phyloP scores from a whole-genome alignment of 1,284 basidiomycete genomes.

The Xanthoconium separans region DNA sequence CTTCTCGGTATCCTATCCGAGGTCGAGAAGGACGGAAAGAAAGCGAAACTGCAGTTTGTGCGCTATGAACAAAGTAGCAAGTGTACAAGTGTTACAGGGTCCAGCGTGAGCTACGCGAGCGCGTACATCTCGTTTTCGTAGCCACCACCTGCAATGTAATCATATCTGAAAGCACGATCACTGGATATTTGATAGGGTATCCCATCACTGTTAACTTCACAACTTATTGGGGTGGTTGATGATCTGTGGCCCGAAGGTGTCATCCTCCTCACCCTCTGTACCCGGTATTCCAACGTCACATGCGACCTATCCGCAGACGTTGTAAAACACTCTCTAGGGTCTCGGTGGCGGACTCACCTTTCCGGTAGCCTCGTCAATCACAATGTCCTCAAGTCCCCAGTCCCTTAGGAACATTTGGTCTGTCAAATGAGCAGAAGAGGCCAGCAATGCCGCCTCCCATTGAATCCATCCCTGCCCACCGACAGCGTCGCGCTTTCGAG shows the following conservation, averaged over 20 bases:
- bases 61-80: slow-evolving; percentile 90
- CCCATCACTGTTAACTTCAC: background rate
- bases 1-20: slow-evolving; percentile 74
- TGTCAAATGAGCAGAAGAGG: slow-evolving; percentile 57
- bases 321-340: background rate
- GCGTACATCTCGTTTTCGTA: slow-evolving; percentile 63
- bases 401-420: slow-evolving; percentile 59
- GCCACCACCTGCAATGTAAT: background rate
- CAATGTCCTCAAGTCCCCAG: slow-evolving; percentile 79
- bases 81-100: slow-evolving; percentile 69
- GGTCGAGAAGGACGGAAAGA: slow-evolving; percentile 50
- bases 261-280: slow-evolving; percentile 56
- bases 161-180: background rate
- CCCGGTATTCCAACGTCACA: slow-evolving; percentile 54
- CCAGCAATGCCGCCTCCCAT: slow-evolving; percentile 48
- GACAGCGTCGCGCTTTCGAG: slow-evolving; percentile 28
- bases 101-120: slow-evolving; percentile 95
- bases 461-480: slow-evolving; percentile 37
- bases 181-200: background rate
- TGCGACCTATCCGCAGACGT: slow-evolving; percentile 46
- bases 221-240: slow-evolving; percentile 31
- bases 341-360: slow-evolving; percentile 35
- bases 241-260: slow-evolving; percentile 54
- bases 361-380: slow-evolving; percentile 43
- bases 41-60: slow-evolving; percentile 68